These are phyloP conservation scores for Metschnikowia aberdeeniae DNA, from an alignment of 805 yeast species.

Conservation along the genomic window DNA sequence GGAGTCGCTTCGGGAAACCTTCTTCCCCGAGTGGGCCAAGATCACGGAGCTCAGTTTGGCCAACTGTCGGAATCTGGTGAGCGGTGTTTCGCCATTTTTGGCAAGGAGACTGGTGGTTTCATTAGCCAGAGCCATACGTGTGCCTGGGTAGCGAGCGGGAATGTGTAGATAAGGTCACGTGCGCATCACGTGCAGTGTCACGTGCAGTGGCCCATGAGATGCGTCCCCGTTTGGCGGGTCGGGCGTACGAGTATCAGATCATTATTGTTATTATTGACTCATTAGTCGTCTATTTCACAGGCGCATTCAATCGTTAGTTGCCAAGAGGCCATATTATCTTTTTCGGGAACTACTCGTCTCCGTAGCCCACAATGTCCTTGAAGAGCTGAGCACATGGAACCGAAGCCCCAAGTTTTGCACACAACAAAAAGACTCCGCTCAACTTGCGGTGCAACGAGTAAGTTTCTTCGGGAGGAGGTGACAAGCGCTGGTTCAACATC, in stretches of 20 bases:
- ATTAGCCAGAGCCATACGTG: constrained; percentile 1
- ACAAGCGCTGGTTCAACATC: constrained; percentile 85
- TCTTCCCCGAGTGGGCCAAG: constrained; percentile 35
- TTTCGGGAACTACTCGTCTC: constrained; percentile 2
- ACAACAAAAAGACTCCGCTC: constrained; percentile 87
- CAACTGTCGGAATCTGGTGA: constrained; percentile 1
- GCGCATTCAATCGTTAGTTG: background rate
- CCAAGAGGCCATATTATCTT: background rate
- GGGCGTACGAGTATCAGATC: too few relatives aligned
- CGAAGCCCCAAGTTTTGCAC: constrained; percentile 78
- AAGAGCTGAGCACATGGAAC: constrained; percentile 81
- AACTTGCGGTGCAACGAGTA: constrained; percentile 93
- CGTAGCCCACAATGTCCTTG: constrained; percentile 63
- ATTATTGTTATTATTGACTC: background rate
- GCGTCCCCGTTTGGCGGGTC: too few relatives aligned
- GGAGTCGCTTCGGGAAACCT: constrained; percentile 33
- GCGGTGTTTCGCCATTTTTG: constrained; percentile 4
- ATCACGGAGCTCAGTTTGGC: constrained; percentile 34
- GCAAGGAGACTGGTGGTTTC: constrained; percentile 3
- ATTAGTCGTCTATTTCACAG: constrained; percentile 1
- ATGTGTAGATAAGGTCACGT: background rate
- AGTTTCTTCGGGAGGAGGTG: constrained; percentile 98
- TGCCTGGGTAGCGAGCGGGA: background rate
- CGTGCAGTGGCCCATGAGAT: too few relatives aligned
- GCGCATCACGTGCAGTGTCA: background rate